A percentile compares a stretch with the other conserved stretches of the same genome.
phyloP scores from a whole-genome alignment of 345 rosid genomes.

The Sonneratia caseolaris region DNA sequence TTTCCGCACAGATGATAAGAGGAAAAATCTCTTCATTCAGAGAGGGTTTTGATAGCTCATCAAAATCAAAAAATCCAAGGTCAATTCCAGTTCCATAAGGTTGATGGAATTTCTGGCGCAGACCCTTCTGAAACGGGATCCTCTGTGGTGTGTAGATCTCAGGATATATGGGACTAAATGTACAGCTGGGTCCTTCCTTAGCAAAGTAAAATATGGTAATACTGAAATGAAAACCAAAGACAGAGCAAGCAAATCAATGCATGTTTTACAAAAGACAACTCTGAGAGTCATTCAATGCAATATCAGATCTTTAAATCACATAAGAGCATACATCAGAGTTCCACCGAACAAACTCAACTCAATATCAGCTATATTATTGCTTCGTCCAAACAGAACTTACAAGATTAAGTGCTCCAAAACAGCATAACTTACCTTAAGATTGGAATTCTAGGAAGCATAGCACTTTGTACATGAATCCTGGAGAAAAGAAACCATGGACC shows the following conservation, averaged over 20 bases:
- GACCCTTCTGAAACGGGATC: constrained; percentile 32
- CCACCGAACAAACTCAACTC: neutral
- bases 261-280: neutral
- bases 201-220: constrained; percentile 34
- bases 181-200: constrained; percentile 32
- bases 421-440: neutral
- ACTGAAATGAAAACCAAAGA: constrained; percentile 16
- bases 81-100: constrained; percentile 34
- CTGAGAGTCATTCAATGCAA: neutral
- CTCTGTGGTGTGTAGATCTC: constrained; percentile 19
- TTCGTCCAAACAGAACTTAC: neutral
- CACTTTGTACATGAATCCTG: neutral
- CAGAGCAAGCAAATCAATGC: neutral
- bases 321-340: neutral
- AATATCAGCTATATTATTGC: neutral
- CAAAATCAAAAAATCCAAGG: constrained; percentile 29
- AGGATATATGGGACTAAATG: constrained; percentile 23
- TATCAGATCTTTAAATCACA: neutral
- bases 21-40: constrained; percentile 22
- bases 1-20: constrained; percentile 34
- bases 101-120: constrained; percentile 31
- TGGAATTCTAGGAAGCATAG: neutral
- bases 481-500: neutral
- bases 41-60: constrained; percentile 22
- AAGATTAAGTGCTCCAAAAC: neutral